These are phyloP conservation scores for Metroxylon sagu DNA, from an alignment of 176 grass and related monocot species.

Conservation along the genomic window DNA sequence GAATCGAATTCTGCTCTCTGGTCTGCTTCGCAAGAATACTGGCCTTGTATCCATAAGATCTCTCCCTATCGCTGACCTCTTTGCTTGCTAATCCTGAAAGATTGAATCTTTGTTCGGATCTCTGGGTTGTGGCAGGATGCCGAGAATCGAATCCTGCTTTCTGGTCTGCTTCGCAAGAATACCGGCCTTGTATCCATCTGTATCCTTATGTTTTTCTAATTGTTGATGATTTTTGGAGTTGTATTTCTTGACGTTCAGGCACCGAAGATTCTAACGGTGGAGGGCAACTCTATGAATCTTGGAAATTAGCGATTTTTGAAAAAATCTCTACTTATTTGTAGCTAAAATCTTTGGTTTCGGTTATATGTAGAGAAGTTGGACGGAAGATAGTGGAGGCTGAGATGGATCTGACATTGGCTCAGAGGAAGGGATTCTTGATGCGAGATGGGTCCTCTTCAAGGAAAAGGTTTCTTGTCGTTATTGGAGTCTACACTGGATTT, in stretches of 20 bases:
- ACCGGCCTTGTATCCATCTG: slow-evolving; percentile 58
- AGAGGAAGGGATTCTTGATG: slow-evolving; percentile 77
- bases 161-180: slow-evolving; percentile 75
- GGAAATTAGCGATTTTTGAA: no score
- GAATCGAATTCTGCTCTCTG: slow-evolving; percentile 64
- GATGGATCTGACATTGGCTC: slow-evolving; percentile 81
- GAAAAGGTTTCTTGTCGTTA: slow-evolving; percentile 60
- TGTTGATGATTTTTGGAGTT: background rate
- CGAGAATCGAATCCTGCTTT: slow-evolving; percentile 67
- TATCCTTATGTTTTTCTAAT: slow-evolving; percentile 1
- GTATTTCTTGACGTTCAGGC: slow-evolving; percentile 26
- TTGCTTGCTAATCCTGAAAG: no score
- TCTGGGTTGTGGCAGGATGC: slow-evolving; percentile 83
- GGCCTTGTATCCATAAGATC: slow-evolving; percentile 37
- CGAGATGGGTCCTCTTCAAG: slow-evolving; percentile 46
- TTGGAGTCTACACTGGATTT: slow-evolving; percentile 96
- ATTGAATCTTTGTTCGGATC: no score
- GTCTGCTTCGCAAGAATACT: slow-evolving; percentile 73
- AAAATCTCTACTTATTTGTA: no score
- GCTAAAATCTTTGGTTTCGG: no score
- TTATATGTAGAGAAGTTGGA: slow-evolving; percentile 48
- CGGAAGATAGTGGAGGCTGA: slow-evolving; percentile 83
- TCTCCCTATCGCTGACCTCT: no score
- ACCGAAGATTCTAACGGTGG: slow-evolving; percentile 70
- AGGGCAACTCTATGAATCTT: slow-evolving; percentile 20